Conservation (phyloP, 305 asterid species). For the Plantago coronopus region DNA sequence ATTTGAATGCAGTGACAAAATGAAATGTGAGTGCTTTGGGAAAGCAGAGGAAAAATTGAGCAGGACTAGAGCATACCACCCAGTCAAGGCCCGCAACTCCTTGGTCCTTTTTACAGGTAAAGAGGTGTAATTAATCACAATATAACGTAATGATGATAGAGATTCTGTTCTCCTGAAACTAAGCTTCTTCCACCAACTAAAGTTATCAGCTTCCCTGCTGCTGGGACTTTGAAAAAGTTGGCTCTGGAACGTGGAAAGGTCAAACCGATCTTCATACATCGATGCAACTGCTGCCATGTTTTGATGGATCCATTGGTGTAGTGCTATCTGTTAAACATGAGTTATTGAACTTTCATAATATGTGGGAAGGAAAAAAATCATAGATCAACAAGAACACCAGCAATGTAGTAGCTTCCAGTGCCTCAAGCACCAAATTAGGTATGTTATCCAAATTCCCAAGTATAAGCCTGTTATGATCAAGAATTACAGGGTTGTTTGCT, state of each 20-base stretch:
- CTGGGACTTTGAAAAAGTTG: slow-evolving; percentile 40
- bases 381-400: background rate
- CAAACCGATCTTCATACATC: slow-evolving; percentile 94
- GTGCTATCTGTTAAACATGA: slow-evolving; percentile 58
- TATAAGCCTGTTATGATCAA: no score
- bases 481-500: no score
- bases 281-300: slow-evolving; percentile 88
- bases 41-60: slow-evolving; percentile 11
- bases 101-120: slow-evolving; percentile 83
- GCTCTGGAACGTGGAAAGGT: slow-evolving; percentile 58
- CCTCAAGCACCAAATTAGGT: background rate
- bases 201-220: slow-evolving; percentile 38
- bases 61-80: slow-evolving; percentile 59
- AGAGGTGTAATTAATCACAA: slow-evolving; percentile 49
- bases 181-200: slow-evolving; percentile 76
- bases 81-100: slow-evolving; percentile 80
- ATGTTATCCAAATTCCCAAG: no score
- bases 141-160: slow-evolving; percentile 39
- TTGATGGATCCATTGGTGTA: slow-evolving; percentile 88
- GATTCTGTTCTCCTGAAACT: slow-evolving; percentile 39
- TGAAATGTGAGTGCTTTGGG: slow-evolving; percentile 5
- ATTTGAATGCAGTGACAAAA: slow-evolving; percentile 2
- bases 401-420: slow-evolving; percentile 1
- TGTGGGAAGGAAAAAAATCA: slow-evolving; percentile 1
- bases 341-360: slow-evolving; percentile 17